Base-by-base conservation (phyloP, 78 protist genomes). In the Tieghemostelium lacteum region DNA sequence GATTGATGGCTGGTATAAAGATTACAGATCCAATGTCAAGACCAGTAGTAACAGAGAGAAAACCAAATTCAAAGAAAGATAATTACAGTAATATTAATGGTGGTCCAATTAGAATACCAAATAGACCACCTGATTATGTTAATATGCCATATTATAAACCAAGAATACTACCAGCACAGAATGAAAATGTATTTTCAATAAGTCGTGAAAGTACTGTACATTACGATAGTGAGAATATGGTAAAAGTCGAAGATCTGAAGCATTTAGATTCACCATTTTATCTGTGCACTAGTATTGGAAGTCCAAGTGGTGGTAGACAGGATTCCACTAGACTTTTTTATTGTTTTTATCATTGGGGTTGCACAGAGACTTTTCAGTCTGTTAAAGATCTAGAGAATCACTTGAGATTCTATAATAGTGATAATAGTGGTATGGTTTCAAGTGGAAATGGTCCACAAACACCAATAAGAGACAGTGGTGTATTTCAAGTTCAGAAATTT, bases 241-340 rank as follows among this genome's bases (percentile, higher is more conserved):
- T 65, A 0, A 20, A 36, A 49, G 45, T 69, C 40, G 55, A 39
- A 52, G 19, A 69, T 49, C 34, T 69, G 1, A 33, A 20, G 45
- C 55, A 69, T 7, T 45, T 69, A 19, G 75, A 69, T 69, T 40
- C 37, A 45, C 75, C 75, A 49, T 42, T 28, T 3, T 69, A 69
- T 29, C 6, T 45, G n/a, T 14, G 6, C 10, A 45, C 49, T 28
- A n/a, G n/a, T n/a, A n/a, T n/a, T n/a, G n/a, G n/a, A n/a, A n/a
- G n/a, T n/a, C n/a, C n/a, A n/a, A n/a, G n/a, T n/a, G n/a, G n/a
- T n/a, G 26, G 60, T 28, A 39, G 26, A 37, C 57, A 39, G 7
- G 5, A 36, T 37, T 26, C 55, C 20, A 19, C 31, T 0, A 52
- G 24, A 7, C 62, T 60, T 33, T 69, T 45, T 26, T 28, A 42